Conservation (phyloP, 495 filamentous ascomycete genomes). For the Chaetomidium leptoderma region DNA sequence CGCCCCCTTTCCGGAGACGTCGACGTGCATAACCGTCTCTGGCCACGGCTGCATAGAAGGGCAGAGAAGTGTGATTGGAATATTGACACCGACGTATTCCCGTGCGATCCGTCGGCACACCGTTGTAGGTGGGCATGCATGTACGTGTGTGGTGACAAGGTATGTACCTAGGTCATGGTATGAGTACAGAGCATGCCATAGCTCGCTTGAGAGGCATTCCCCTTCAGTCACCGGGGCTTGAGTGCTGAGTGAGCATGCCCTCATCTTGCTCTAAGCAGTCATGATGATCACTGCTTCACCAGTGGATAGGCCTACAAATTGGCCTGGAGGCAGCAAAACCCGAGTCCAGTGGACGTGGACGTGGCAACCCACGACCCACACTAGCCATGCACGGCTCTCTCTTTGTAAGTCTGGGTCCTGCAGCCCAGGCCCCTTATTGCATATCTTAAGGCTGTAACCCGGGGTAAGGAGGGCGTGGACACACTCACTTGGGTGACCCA, state of each 20-base stretch:
- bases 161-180: background rate
- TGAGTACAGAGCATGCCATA: too few species aligned
- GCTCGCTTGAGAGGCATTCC: too few species aligned
- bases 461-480: background rate
- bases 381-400: constrained; percentile 11
- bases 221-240: background rate
- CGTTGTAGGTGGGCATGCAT: too few species aligned
- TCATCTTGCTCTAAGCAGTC: background rate
- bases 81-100: background rate
- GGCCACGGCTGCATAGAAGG: constrained; percentile 15
- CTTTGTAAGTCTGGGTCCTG: constrained; percentile 4
- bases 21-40: constrained; percentile 9
- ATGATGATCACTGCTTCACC: background rate
- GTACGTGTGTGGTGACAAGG: too few species aligned
- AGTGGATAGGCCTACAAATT: too few species aligned
- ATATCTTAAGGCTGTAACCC: constrained; percentile 19
- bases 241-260: background rate
- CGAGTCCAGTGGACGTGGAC: background rate
- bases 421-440: constrained; percentile 21
- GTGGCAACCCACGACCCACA: background rate
- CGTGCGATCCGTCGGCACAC: background rate
- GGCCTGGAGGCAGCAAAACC: background rate
- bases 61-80: constrained; percentile 1
- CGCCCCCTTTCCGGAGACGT: background rate
- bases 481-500: constrained; percentile 13